Evolutionary conservation across 257 asterid genomes (phyloP), one percentile per base, ranked within the genome.

Genomic region (Przewalskia tangutica): DNA sequence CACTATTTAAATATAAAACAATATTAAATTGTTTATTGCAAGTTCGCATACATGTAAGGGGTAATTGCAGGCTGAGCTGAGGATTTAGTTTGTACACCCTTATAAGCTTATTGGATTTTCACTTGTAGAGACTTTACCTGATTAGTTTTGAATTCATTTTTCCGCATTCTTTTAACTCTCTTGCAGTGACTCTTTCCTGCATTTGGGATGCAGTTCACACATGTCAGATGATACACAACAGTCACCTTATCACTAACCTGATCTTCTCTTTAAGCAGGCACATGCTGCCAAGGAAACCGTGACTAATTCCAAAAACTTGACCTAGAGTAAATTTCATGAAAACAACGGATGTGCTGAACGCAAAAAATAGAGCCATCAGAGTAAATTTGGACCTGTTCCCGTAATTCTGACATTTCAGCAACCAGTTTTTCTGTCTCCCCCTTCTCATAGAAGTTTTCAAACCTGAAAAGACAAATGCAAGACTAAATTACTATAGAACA

Each of bases 341-440:
- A 40, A 81, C 77, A 79, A 81, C 59, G 77, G 76, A 76, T 71
- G 60, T 63, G 81, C 81, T 34, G 82, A 81, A 77, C 42, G 60
- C 3, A 81, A 67, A 34, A 62, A 13, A 16, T 16, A 79, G 34
- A 59, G 66, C 40, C 71, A 59, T 17, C 14, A 79, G 13, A 78
- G 50, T 17, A 40, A 36, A 56, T 50, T 62, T 42, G 83, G 20
- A 92, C 94, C 97, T 90, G 89, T 82, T 85, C 86, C 77, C 89
- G 89, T 68, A 89, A 78, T 56, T 87, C 91, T 54, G 93, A 89
- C 56, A 88, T 83, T 85, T 89, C 94, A 85, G 87, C 84, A 60
- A 88, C 87, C 80, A 90, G 77, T 17, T 76, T 81, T 83, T 89
- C 93, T 82, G 93, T 86, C 82, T 86, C 92, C 79, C 91, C 88